Percentiles rank a stretch among this genome's conserved stretches.
Evolutionary conservation across 2,329 filamentous ascomycete species (phyloP).

Genomic region (Calonectria crousiana): DNA sequence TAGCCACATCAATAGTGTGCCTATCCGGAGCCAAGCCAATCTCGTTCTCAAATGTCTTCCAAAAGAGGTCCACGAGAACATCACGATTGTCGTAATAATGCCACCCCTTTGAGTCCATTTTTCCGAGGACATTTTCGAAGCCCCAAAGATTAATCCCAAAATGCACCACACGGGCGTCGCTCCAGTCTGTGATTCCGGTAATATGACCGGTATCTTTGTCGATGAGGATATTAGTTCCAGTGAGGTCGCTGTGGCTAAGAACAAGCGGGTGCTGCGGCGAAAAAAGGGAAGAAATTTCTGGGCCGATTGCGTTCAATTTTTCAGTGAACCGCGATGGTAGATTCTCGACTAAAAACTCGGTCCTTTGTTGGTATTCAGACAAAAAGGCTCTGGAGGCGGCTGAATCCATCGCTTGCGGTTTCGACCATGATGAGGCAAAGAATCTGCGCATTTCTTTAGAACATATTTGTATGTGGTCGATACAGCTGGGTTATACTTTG

Average conservation of each 20-base stretch:
- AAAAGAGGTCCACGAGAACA: slow-evolving; percentile 4
- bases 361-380: background rate
- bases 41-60: slow-evolving; percentile 1
- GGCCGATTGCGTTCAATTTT: background rate
- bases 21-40: background rate
- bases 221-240: background rate
- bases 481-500: background rate
- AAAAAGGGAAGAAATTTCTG: background rate
- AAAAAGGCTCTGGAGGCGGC: background rate
- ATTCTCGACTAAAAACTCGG: background rate
- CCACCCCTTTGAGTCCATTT: slow-evolving; percentile 8
- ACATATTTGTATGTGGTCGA: background rate
- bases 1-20: background rate
- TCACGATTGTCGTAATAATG: background rate
- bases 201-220: background rate
- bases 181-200: slow-evolving; percentile 6
- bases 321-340: background rate
- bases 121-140: slow-evolving; percentile 13
- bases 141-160: slow-evolving; percentile 14
- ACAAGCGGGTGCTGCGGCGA: background rate
- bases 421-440: background rate
- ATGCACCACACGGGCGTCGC: background rate
- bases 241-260: slow-evolving; percentile 10
- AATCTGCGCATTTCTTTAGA: background rate
- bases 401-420: background rate